Conservation (phyloP, 2,329 filamentous ascomycete species). For the Pseudopithomyces chartarum region DNA sequence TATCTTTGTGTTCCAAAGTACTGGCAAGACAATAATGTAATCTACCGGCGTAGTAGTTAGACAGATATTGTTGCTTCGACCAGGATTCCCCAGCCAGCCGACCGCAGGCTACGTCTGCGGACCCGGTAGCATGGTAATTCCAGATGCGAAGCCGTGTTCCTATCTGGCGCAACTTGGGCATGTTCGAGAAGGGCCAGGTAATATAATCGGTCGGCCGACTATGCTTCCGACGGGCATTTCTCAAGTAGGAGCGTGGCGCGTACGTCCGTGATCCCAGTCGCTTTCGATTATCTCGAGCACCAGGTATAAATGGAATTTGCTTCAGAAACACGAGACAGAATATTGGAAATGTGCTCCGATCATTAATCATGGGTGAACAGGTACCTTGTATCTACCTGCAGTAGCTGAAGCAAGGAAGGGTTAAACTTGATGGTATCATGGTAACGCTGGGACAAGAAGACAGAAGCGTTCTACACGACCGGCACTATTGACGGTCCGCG, state of each 20-base stretch:
- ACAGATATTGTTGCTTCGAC: slow-evolving; percentile 14
- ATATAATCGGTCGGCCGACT: neutral
- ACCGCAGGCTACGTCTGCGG: slow-evolving; percentile 8
- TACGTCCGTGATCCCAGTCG: neutral
- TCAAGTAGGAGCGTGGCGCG: neutral
- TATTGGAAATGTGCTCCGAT: neutral
- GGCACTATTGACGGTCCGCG: slow-evolving; percentile 10
- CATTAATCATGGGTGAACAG: neutral
- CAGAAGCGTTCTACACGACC: neutral
- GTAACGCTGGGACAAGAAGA: neutral
- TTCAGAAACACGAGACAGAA: neutral
- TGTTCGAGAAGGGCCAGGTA: slow-evolving; percentile 3
- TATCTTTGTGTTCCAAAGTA: slow-evolving; percentile 9
- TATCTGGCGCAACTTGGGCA: slow-evolving; percentile 1
- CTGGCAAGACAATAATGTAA: slow-evolving; percentile 15
- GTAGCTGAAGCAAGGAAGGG: neutral
- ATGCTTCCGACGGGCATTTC: neutral
- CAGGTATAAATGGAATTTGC: neutral
- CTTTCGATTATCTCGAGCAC: neutral
- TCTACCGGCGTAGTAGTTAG: slow-evolving; percentile 25
- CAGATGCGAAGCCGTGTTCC: neutral
- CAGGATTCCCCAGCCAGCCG: neutral
- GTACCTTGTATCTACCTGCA: neutral
- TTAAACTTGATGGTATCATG: slow-evolving; percentile 3
- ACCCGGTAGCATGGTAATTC: slow-evolving; percentile 9